Evolutionary conservation across 306 rosid species (phyloP), one percentile per base, ranked within the genome.

Genomic region (Cucumis cinereus): DNA sequence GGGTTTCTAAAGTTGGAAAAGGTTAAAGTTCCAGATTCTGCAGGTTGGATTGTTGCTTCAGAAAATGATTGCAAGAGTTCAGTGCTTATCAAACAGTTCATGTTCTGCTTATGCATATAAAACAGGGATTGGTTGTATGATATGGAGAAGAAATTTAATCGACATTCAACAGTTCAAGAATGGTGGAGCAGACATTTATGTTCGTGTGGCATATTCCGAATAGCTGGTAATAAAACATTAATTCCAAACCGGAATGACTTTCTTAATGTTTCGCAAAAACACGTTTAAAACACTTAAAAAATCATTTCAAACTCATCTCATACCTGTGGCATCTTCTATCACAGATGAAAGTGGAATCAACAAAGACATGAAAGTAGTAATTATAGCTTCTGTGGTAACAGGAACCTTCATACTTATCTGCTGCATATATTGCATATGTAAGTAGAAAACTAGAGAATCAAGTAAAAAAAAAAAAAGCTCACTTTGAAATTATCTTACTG

Each of bases 41-140:
- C 62, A 30, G 23, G 59, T 16, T 49, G 59, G 55, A 20, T 82
- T 0, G 70, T 35, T 60, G 75, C 80, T 28, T 38, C 73, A 3
- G 64, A 76, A 12, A 16, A 40, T 12, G 80, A 83, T 12, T 86
- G 93, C 33, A 30, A 30, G 53, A 55, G 36, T 4, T 0, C 45
- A 15, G 79, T 89, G 93, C 61, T 73, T 63, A 17, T 41, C 28
- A 12, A 84, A 85, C 45, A 86, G 93, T 74, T 86, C 90, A 30
- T 89, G 93, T 69, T 80, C 74, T 33, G 87, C 87, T 8, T 86
- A 80, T 81, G 81, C 90, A 5, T 79, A 84, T 78, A 79, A 61
- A 6, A 82, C 81, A 5, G 83, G 73, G 10, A 74, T 59, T 28
- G 88, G 90, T 58, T 88, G 92, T 22, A 73, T 84, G 53, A n/a